Evolutionary conservation across 441 rosid species (phyloP), one percentile per base, ranked within the genome.

Genomic region (Gossypium davidsonii): DNA sequence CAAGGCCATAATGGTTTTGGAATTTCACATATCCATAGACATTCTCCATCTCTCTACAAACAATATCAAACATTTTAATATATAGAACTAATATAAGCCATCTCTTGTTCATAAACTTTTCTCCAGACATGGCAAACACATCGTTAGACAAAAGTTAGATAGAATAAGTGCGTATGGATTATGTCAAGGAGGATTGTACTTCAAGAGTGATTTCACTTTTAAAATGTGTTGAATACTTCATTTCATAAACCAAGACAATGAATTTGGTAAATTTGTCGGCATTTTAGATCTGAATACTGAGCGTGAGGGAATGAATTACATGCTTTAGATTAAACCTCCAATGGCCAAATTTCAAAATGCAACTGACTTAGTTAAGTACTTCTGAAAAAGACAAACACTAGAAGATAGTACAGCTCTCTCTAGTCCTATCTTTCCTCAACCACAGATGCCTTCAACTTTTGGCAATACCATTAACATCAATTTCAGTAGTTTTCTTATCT

Each of bases 1-100:
- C 88, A 77, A 85, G 89, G 70, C 91, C 91, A 81, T 90, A 96
- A 75, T 93, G 94, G 81, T 91, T 93, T 82, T 93, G 98, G 83
- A 96, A 90, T 85, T 88, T 87, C 85, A 96, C 88, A 80, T 85
- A 92, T 74, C 99, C 98, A 76, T 80, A 80, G 74, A 81, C 88
- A 73, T 90, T 87, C 85, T 83, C 91, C 97, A 96, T 89, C 84
- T 91, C 97, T 81, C 99, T 96, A 81, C 74, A 78, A 58, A 73
- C 70, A 65, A 58, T 46, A 76, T 67, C 72, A 55, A 26, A 23
- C 21, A 67, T 68, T 68, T 62, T 25, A 70, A 82, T 82, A 64
- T 34, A 60, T 74, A 76, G 18, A 78, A 79, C 28, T 70, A 76
- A 74, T 65, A 34, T 6, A 34, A 7, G 15, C 18, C 28, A 69